Conservation (phyloP, 371 early-diverging fungal species). For the Mortierella sp. region DNA sequence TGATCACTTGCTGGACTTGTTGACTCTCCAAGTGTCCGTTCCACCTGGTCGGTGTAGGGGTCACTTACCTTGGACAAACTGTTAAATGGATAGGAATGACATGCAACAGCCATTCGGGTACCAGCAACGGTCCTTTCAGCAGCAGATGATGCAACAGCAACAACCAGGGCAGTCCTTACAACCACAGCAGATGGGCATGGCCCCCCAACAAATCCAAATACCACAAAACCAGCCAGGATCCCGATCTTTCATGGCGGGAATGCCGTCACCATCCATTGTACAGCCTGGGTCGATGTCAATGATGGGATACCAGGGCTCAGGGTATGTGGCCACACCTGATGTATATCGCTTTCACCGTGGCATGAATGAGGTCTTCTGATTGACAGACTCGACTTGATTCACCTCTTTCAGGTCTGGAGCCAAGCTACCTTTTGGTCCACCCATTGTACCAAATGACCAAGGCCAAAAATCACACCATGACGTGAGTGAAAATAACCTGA, state of each 20-base stretch:
- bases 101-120: constrained; percentile 42
- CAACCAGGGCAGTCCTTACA: constrained; percentile 20
- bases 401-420: background rate
- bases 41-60: too few relatives aligned
- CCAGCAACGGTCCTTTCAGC: constrained; percentile 37
- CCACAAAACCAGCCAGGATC: constrained; percentile 21
- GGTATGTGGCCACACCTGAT: too few relatives aligned
- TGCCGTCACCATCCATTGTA: constrained; percentile 46
- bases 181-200: constrained; percentile 28
- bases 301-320: constrained; percentile 36
- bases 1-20: too few relatives aligned
- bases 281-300: constrained; percentile 35
- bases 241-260: constrained; percentile 38
- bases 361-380: background rate
- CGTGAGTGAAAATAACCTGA: constrained; percentile 8
- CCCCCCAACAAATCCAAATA: constrained; percentile 32
- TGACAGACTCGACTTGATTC: background rate
- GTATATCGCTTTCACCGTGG: background rate
- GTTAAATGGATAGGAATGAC: constrained; percentile 24
- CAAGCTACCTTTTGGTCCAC: constrained; percentile 44
- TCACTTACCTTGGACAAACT: too few relatives aligned
- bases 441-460: constrained; percentile 29
- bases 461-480: constrained; percentile 49
- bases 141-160: constrained; percentile 26
- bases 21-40: too few relatives aligned